A percentile compares a stretch with the other conserved stretches of the same genome.
These are phyloP conservation scores for Yarrowia sp. DNA, from an alignment of 805 yeast genomes.

Conservation along the genomic window DNA sequence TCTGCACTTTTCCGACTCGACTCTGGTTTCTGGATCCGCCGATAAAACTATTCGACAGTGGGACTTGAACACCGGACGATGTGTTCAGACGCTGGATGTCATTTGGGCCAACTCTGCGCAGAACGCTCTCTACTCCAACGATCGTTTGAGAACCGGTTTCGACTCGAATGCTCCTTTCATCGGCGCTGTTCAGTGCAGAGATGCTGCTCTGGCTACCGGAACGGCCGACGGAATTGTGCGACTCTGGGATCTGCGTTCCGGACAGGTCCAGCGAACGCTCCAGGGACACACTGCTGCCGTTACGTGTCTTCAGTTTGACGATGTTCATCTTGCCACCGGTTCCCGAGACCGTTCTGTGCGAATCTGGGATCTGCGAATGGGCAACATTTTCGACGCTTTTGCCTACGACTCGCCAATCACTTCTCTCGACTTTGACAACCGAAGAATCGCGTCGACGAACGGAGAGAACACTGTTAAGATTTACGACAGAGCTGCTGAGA, in stretches of 20 bases:
- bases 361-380: slow-evolving; percentile 72
- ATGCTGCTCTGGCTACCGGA: slow-evolving; percentile 77
- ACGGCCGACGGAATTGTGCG: slow-evolving; percentile 73
- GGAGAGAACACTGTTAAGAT: slow-evolving; percentile 52
- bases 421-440: slow-evolving; percentile 57
- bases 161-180: slow-evolving; percentile 41
- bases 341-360: slow-evolving; percentile 61
- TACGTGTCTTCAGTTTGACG: slow-evolving; percentile 66
- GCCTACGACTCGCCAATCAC: slow-evolving; percentile 58
- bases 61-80: slow-evolving; percentile 65
- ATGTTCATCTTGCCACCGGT: slow-evolving; percentile 61
- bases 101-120: slow-evolving; percentile 52
- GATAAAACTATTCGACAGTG: slow-evolving; percentile 74
- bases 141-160: slow-evolving; percentile 23
- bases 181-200: slow-evolving; percentile 67
- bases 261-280: slow-evolving; percentile 59
- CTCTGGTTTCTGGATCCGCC: slow-evolving; percentile 65
- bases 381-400: slow-evolving; percentile 58
- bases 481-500: slow-evolving; percentile 54
- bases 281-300: slow-evolving; percentile 71
- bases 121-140: not conserved
- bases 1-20: slow-evolving; percentile 51
- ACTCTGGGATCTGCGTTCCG: slow-evolving; percentile 72
- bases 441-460: slow-evolving; percentile 55
- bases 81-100: slow-evolving; percentile 69